Evolutionary conservation across 2,329 filamentous ascomycete species (phyloP), one percentile per base, ranked within the genome.

Genomic region (Cladophialophora yegresii): DNA sequence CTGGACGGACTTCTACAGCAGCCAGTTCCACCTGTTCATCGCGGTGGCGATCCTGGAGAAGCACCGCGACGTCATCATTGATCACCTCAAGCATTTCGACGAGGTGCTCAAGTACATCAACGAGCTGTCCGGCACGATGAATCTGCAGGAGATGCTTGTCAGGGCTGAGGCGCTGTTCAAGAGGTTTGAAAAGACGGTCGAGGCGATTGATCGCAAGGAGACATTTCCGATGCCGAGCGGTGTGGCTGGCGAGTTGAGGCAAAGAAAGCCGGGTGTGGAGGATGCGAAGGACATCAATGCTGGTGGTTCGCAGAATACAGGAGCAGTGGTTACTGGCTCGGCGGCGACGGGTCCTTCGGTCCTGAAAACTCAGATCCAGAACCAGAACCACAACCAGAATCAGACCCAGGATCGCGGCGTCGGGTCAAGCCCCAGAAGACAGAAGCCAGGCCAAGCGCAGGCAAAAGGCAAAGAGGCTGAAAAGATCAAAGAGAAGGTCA

Each of bases 81-180:
- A 89, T 61, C 95, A 99, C 77, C 80, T 99, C 28, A 86, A 92
- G 74, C 91, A 93, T 71, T 99, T 99, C 78, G 95, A 99, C 69
- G 96, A 99, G 77, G 92, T 99, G 33, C 80, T 99, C 30, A 99
- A 99, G 82, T 99, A 98, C 74, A 84, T 99, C 72, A 99, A 99
- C 74, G 95, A 99, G 75, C 85, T 99, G 0, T 96, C 92, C 4
- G 90, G 89, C 69, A 96, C 89, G 1, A 98, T 99, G 73, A 95
- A 99, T 71, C 85, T 99, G 0, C 85, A 92, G 58, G 89, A 89
- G 0, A 96, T 92, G 0, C 85, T 98, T 20, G 87, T 96, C 65
- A 87, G 93, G 33, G 95, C 95, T 10, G 95, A 99, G 77, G 85
- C 87, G 0, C 85, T 99, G 2, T 99, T 96, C 81, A 87, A 86